A percentile compares a stretch with the other conserved stretches of the same genome.
Conservation (phyloP, 805 yeast genomes). For the Kazachstania africana region DNA sequence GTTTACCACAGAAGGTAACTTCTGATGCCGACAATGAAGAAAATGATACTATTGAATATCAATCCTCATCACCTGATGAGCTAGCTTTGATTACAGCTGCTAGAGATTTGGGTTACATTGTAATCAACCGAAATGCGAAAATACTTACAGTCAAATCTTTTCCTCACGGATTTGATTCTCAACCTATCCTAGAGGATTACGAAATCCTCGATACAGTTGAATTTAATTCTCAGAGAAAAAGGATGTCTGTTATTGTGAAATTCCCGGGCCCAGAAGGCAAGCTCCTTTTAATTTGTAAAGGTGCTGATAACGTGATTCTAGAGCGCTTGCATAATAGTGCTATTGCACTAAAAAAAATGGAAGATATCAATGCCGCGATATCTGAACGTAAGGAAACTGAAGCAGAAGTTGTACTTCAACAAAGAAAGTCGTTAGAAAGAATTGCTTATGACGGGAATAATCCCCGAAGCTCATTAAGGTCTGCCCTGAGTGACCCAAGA, state of each 20-base stretch:
- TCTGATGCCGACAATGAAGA: constrained; percentile 18
- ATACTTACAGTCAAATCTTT: constrained; percentile 59
- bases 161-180: constrained; percentile 66
- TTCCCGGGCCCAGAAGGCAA: constrained; percentile 55
- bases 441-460: constrained; percentile 10
- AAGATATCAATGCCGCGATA: constrained; percentile 48
- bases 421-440: constrained; percentile 37
- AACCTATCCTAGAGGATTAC: constrained; percentile 56
- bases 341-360: constrained; percentile 50
- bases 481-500: constrained; percentile 16
- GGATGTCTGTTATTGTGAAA: constrained; percentile 82
- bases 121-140: constrained; percentile 53
- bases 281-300: constrained; percentile 76
- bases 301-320: constrained; percentile 85
- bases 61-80: constrained; percentile 95
- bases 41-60: constrained; percentile 61
- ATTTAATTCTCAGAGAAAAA: constrained; percentile 75
- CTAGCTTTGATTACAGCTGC: constrained; percentile 90
- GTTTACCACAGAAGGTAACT: constrained; percentile 50
- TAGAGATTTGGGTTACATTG: constrained; percentile 86
- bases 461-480: constrained; percentile 26
- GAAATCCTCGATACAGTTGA: constrained; percentile 73
- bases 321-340: constrained; percentile 53
- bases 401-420: constrained; percentile 60
- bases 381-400: constrained; percentile 60